Percentiles rank a stretch among this genome's conserved stretches.
Conservation (phyloP, 2,329 filamentous ascomycete species). For the Magnaporthales sp. region DNA sequence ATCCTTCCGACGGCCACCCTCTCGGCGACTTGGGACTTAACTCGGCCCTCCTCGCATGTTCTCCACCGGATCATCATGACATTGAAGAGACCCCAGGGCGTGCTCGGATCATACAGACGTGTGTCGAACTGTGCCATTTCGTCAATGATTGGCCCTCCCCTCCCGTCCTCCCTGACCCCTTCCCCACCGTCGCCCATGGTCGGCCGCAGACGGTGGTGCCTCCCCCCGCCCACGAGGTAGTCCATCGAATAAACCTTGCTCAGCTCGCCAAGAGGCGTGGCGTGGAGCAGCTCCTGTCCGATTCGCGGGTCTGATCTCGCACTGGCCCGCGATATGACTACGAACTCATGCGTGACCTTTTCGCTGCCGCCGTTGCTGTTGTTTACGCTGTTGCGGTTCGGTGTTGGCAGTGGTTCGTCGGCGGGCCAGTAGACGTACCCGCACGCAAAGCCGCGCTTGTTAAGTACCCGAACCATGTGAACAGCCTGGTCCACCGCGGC, state of each 20-base stretch:
- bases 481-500: not conserved
- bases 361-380: not conserved
- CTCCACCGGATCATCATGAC: conserved; percentile 6
- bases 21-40: not conserved
- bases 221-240: not conserved
- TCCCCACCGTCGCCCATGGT: not conserved
- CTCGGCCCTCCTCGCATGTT: not conserved
- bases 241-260: conserved; percentile 5
- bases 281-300: conserved; percentile 5
- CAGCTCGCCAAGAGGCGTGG: conserved; percentile 1
- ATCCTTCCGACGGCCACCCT: conserved; percentile 1
- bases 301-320: conserved; percentile 2
- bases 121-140: conserved; percentile 5
- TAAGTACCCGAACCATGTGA: conserved; percentile 2
- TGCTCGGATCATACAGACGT: conserved; percentile 1
- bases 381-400: not conserved
- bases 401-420: not conserved
- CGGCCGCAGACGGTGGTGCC: not conserved
- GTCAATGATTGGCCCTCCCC: not conserved
- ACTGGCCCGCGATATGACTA: conserved; percentile 1
- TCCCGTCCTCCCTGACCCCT: not conserved
- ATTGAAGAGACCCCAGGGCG: conserved; percentile 6
- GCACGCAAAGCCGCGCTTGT: conserved; percentile 1
- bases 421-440: conserved; percentile 4
- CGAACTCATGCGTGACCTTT: not conserved